A percentile compares a stretch with the other conserved stretches of the same genome.
These are phyloP conservation scores for Melastoma candidum DNA, from an alignment of 441 rosid species.

Conservation along the genomic window DNA sequence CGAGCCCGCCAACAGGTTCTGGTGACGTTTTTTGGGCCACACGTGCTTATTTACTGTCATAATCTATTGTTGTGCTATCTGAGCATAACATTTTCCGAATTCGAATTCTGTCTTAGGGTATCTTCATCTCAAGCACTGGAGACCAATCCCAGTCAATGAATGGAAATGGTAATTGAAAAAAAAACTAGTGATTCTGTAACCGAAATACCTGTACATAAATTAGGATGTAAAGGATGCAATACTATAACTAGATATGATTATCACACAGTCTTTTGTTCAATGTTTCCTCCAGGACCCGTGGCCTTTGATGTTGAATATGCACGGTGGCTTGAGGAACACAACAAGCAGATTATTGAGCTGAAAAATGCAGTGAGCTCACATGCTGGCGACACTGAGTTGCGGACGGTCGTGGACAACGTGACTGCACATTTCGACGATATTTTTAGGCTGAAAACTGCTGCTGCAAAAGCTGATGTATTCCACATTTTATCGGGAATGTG, in stretches of 20 bases:
- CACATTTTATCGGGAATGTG: conserved; percentile 92
- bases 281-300: conserved; percentile 46
- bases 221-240: no score
- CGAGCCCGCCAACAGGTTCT: conserved; percentile 13
- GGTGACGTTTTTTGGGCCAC: background rate
- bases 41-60: background rate
- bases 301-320: conserved; percentile 83
- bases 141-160: conserved; percentile 77
- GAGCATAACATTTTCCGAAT: background rate
- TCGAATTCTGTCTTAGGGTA: conserved; percentile 35
- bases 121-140: conserved; percentile 77
- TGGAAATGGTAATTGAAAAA: conserved; percentile 50
- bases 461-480: conserved; percentile 88
- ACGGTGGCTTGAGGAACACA: conserved; percentile 84
- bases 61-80: no score
- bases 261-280: no score
- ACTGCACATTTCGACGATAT: conserved; percentile 60
- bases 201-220: no score
- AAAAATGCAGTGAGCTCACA: conserved; percentile 81
- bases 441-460: conserved; percentile 63
- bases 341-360: conserved; percentile 57
- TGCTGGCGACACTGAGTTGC: conserved; percentile 78
- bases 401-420: conserved; percentile 52
- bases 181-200: no score
- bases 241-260: no score